Conservation (phyloP, 257 asterid species). For the Cinchona pubescens region DNA sequence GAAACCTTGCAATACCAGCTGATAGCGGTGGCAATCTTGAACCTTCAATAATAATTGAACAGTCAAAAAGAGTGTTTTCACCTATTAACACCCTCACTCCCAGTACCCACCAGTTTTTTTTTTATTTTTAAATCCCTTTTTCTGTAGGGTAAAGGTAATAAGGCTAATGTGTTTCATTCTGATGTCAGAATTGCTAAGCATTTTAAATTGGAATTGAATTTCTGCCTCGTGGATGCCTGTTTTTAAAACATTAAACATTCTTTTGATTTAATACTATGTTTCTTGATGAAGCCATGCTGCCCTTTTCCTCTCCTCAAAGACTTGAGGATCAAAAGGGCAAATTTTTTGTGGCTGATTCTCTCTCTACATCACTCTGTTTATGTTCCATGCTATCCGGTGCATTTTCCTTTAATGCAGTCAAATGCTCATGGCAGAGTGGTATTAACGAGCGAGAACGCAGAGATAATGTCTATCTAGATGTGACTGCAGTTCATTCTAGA, state of each 20-base stretch:
- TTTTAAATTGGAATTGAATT: background rate
- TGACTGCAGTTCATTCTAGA: too few relatives aligned
- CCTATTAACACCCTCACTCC: background rate
- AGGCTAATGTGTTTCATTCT: background rate
- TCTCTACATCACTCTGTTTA: background rate
- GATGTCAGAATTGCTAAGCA: background rate
- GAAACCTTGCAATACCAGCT: conserved; percentile 73
- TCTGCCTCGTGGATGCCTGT: background rate
- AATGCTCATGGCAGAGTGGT: too few relatives aligned
- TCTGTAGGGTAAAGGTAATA: background rate
- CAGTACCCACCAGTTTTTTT: background rate
- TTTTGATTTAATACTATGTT: too few relatives aligned
- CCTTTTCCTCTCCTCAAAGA: background rate
- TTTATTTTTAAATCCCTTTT: background rate
- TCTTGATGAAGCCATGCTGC: too few relatives aligned
- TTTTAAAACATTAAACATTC: background rate
- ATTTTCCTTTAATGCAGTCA: too few relatives aligned
- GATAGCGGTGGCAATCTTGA: conserved; percentile 28
- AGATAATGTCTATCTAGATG: too few relatives aligned
- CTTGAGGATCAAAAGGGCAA: background rate
- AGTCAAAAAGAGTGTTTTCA: background rate
- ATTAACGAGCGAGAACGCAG: too few relatives aligned
- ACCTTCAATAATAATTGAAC: background rate
- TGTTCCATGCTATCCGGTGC: background rate
- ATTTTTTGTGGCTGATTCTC: background rate